Base-by-base conservation (phyloP, 805 yeast genomes). In the Saccharomycopsis schoenii region DNA sequence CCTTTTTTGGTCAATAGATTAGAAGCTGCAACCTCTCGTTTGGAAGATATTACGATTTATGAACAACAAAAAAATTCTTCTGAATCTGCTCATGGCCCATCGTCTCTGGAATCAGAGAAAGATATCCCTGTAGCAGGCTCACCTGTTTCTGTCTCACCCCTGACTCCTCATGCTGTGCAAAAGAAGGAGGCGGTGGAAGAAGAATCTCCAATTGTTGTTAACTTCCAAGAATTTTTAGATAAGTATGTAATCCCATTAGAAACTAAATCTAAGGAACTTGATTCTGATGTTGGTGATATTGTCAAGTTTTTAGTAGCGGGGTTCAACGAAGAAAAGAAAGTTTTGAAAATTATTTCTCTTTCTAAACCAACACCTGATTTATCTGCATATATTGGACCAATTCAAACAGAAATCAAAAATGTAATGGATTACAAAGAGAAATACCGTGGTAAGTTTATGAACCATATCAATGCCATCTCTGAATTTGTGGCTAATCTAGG, bases 401-500 rank as follows among this genome's bases (percentile, higher is more conserved):
- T 89, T 65, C 86, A 86, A 68, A 79, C 78, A 58, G 73, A 77
- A 36, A 82, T 90, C 50, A 78, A 77, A 64, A 72, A 78, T 58
- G 83, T 89, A 65, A 80, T 78, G 62, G 80, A 80, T 24, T 68
- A 87, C 67, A 88, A 93, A 67, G 97, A 94, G 66, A 76, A 77
- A 51, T 87, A 89, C 72, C 83, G 97, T 66, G 77, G 78, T 56
- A 80, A 81, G 65, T 79, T 75, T 66, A 80, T 78, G 70, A 83
- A 88, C 68, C 89, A 88, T 70, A 79, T 94, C 72, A 89, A 86
- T 67, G 82, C 97, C 1, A 79, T 94, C 51, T 82, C 91, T 29
- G 98, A 94, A 70, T 97, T 97, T 57, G 83, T 88, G 10, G 91
- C 97, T 11, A 89, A 88, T 6, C 77, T 92, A 59, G 96, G 96